phyloP scores from a whole-genome alignment of 2,329 filamentous ascomycete species.

The Verticillium albo-atrum region DNA sequence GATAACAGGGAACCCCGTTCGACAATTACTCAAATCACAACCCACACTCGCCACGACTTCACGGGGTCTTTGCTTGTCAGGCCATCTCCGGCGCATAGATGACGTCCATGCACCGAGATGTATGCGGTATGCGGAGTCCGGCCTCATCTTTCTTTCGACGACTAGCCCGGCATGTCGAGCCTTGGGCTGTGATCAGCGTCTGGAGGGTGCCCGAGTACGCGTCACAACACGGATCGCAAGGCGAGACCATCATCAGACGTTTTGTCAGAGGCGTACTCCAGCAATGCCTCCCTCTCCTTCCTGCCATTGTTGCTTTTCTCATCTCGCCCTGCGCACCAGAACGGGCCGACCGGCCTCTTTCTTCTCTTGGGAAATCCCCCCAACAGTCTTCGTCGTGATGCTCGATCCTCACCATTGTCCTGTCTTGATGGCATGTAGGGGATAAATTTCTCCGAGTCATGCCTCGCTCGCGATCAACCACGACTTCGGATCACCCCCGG shows the following conservation, averaged over 20 bases:
- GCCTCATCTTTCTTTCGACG: neutral
- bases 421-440: neutral
- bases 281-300: neutral
- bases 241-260: too few relatives aligned
- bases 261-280: too few relatives aligned
- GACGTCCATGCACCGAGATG: neutral
- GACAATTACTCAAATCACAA: neutral
- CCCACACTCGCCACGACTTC: neutral
- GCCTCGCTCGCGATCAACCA: neutral
- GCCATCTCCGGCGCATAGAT: neutral
- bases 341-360: neutral
- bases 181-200: neutral
- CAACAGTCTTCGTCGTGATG: neutral
- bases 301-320: neutral
- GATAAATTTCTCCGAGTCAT: neutral
- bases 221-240: too few relatives aligned
- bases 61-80: neutral
- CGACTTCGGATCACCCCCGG: neutral
- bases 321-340: neutral
- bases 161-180: neutral
- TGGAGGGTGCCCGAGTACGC: neutral
- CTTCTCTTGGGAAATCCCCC: neutral
- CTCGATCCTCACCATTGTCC: neutral
- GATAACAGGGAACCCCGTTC: neutral
- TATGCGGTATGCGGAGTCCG: neutral